Base-by-base conservation (phyloP, 139 green algal species). In the Tetratostichococcus sp. region DNA sequence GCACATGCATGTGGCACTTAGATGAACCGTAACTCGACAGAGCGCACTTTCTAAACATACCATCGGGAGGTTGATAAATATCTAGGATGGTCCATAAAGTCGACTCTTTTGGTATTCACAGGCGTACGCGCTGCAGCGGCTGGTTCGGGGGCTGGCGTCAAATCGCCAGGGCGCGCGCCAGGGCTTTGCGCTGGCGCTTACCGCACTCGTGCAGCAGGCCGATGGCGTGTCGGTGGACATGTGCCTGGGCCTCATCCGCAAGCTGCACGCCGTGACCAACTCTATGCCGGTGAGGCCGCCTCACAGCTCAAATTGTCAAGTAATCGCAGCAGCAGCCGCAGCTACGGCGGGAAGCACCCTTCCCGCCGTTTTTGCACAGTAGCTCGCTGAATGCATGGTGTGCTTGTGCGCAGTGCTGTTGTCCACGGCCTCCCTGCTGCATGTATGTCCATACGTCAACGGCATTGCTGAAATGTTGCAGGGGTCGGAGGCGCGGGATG, bases 151-250 rank as follows among this genome's bases (percentile, higher is more conserved):
- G 17, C 84, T 97, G 28, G 83, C 65, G 0, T 94, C 88, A 11
- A 76, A 84, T 30, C 78, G 89, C 0, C 67, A 86, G 30, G 91
- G 79, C n/a, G 91, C 92, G 0, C 83, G 92, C 19, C 92, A 96
- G 77, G 92, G 92, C 72, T 96, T 92, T 86, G 84, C 89, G 2
- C 82, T 93, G 28, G 91, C 89, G 3, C 79, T 96, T 25, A 75
- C 87, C 14, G 66, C 75, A 23, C 57, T 85, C 30, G 79, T 93
- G 21, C 65, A 30, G 26, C 65, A 76, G 67, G 65, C 74, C 32
- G 39, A 66, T 5, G 65, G 76, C 26, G 30, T 78, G 23, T 19
- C 57, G 11, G 22, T n/a, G 11, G 31, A 28, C 17, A 69, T 74
- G 14, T 70, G 83, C 21, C 31, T 93, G 25, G 74, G 82, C 19